Evolutionary conservation across 495 filamentous ascomycete genomes (phyloP), one percentile per base, ranked within the genome.

Genomic region (Cetradonia linearis): DNA sequence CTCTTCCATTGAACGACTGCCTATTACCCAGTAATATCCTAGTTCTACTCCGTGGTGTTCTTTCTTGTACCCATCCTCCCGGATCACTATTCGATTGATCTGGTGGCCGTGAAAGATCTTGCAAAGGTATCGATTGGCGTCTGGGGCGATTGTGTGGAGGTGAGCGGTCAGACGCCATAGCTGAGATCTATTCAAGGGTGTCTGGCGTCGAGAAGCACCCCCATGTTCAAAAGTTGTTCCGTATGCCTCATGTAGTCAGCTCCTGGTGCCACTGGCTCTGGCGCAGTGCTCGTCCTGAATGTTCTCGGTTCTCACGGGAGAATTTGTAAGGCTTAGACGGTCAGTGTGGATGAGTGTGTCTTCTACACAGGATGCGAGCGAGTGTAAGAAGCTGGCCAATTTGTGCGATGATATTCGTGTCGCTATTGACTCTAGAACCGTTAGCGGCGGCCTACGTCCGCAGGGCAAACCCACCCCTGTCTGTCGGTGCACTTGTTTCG

Each of bases 71-170:
- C 46, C 46, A 54, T 44, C 25, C 56, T 48, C 38, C 53, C 4
- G 25, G 20, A n/a, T 33, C 44, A 5, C 40, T 36, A 36, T 25
- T 57, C 56, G 68, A 65, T 20, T 77, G 74, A 61, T 79, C 80
- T 49, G 81, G 77, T 37, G 79, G 74, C 57, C 81, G 78, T 34
- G 83, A 82, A 53, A 96, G 83, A 70, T 95, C 85, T 70, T 86
- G 86, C 53, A 96, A 76, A 52, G 91, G 89, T 72, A 96, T 95
- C 46, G 86, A 86, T 62, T 89, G 86, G 54, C 80, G 73, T 36
- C 81, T 70, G 42, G 78, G 63, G 60, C 76, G 67, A 33, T 76
- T 71, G 63, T 75, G 72, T 68, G 77, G 71, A 63, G 73, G 74
- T 37, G 74, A 73, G 68, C 74, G 77, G 71, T 78, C 74, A 55